These are phyloP conservation scores for Phialocephala subalpina DNA, from an alignment of 2,329 filamentous ascomycete species.

Conservation along the genomic window DNA sequence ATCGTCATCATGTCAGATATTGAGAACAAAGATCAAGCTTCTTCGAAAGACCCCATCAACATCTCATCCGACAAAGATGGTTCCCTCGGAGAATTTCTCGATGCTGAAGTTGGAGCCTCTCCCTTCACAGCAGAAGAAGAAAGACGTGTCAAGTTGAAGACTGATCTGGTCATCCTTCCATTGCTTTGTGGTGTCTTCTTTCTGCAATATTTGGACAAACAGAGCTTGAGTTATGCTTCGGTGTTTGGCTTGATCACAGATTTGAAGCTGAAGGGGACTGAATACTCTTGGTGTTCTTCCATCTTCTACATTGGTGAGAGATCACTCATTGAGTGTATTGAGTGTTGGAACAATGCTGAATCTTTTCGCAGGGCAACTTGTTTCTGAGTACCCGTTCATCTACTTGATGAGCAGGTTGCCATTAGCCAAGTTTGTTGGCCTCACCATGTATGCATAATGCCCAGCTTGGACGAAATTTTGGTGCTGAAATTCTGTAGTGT, in stretches of 20 bases:
- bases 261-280: constrained; percentile 51
- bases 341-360: background rate
- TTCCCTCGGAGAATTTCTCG: constrained; percentile 3
- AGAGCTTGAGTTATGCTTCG: constrained; percentile 57
- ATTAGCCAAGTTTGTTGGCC: constrained; percentile 58
- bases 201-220: constrained; percentile 56
- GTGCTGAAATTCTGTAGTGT: constrained; percentile 38
- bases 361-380: constrained; percentile 46
- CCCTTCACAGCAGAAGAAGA: constrained; percentile 45
- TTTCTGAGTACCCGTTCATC: constrained; percentile 58
- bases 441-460: constrained; percentile 49
- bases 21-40: background rate
- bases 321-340: too few species aligned
- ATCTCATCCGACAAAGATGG: constrained; percentile 12
- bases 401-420: constrained; percentile 59
- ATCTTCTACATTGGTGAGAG: constrained; percentile 51
- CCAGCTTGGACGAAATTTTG: background rate
- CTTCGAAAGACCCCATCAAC: background rate
- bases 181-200: constrained; percentile 53
- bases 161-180: constrained; percentile 45
- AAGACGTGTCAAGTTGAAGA: constrained; percentile 44
- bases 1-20: background rate
- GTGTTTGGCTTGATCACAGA: constrained; percentile 56
- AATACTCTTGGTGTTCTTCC: constrained; percentile 58
- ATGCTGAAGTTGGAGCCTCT: constrained; percentile 2